Evolutionary conservation across 257 asterid genomes (phyloP).

Genomic region (Galeopsis tetrahit): DNA sequence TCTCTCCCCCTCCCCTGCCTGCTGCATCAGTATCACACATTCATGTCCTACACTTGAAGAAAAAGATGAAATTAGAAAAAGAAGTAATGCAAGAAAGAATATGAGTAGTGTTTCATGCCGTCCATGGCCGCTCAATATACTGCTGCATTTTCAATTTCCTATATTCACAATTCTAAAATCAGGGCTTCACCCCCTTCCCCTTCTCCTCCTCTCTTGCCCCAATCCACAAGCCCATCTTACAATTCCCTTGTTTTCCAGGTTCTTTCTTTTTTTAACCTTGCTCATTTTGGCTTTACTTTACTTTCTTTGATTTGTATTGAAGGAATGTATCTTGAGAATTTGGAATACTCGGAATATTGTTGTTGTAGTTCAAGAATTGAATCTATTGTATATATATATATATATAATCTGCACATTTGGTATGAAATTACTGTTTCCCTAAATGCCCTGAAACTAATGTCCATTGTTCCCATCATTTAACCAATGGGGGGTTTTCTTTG

Average conservation of each 20-base stretch:
- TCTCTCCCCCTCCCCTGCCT: constrained; percentile 29
- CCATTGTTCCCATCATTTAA: background rate
- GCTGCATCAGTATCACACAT: constrained; percentile 22
- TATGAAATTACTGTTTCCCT: background rate
- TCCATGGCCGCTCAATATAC: constrained; percentile 64
- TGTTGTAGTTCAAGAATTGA: too few species aligned
- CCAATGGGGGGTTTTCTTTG: background rate
- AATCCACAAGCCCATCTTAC: constrained; percentile 54
- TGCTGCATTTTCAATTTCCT: constrained; percentile 54
- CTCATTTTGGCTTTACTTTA: too few species aligned
- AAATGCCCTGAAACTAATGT: background rate
- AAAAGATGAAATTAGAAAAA: background rate
- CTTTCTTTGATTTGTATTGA: too few species aligned
- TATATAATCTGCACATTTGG: too few species aligned
- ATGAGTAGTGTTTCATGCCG: constrained; percentile 58
- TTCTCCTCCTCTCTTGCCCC: constrained; percentile 35
- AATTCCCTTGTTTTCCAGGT: constrained; percentile 84
- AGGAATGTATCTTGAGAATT: too few species aligned
- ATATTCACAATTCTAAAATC: constrained; percentile 41
- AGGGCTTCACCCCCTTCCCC: constrained; percentile 50
- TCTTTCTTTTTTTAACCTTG: background rate
- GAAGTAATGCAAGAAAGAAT: constrained; percentile 45
- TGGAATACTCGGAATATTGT: too few species aligned
- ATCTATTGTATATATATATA: too few species aligned
- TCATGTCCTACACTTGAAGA: background rate